Base-by-base conservation (phyloP, 495 filamentous ascomycete genomes). In the Endocarpon pusillum region DNA sequence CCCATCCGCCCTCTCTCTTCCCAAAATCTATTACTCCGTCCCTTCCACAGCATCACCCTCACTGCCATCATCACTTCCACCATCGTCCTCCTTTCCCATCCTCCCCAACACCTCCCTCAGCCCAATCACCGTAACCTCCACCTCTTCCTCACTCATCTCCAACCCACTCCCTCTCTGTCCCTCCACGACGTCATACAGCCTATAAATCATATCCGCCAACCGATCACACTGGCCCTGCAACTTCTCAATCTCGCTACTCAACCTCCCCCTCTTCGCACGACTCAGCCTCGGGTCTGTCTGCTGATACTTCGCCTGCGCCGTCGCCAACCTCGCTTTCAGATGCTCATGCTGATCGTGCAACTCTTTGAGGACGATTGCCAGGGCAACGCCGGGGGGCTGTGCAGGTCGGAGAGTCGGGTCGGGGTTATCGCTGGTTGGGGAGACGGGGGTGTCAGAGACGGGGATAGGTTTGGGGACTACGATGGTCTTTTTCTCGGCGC, bases 201-300 rank as follows among this genome's bases (percentile, higher is more conserved):
- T 66, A 49, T 94, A 94, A 26, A 94, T 75, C 48, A 91, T 81
- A 37, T 85, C 80, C n/a, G 74, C 70, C 52, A 87, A 86, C 39
- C 64, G 59, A 47, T 89, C 81, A 26, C 86, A 72, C 34, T 69
- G 66, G 32, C 60, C 60, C 22, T 77, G 49, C 18, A 86, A 40
- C 36, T 61, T 60, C 42, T 75, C 67, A 24, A 91, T 77, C 42
- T 75, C 71, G 18, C 51, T 59, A 37, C 71, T 60, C 21, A 87
- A 41, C 7, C 62, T 54, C 44, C 75, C 76, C 33, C 86, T 69
- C 44, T 75, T 67, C 24, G 72, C 67, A 47, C 75, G 79, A 40
- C 67, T 66, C 19, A 82, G 49, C 14, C 77, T 69, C 18, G 73
- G 67, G 48, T 94, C 76, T 21, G 75, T 67, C 24, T 60, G 59